Evolutionary conservation across 2,329 filamentous ascomycete genomes (phyloP).

Genomic region (Penicillium sp.): DNA sequence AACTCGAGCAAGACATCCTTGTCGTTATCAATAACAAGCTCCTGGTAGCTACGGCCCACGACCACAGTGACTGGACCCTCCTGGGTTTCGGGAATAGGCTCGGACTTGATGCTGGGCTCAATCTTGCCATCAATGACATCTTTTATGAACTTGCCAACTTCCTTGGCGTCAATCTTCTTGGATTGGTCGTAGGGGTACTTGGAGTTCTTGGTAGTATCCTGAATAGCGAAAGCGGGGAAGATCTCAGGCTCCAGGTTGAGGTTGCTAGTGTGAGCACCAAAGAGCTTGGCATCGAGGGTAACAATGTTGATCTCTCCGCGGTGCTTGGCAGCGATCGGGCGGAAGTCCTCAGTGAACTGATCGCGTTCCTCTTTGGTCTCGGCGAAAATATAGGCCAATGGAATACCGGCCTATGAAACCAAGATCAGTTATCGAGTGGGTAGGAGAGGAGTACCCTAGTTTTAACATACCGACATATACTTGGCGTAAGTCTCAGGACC

Average conservation of each 20-base stretch:
- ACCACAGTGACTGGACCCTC: constrained; percentile 84
- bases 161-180: constrained; percentile 71
- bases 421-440: not conserved
- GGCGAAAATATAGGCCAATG: constrained; percentile 96
- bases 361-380: constrained; percentile 88
- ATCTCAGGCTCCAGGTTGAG: constrained; percentile 94
- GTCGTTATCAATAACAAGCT: constrained; percentile 84
- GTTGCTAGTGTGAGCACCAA: constrained; percentile 93
- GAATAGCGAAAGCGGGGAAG: constrained; percentile 97
- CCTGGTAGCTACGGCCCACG: constrained; percentile 90
- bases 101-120: constrained; percentile 96
- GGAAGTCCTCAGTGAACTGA: constrained; percentile 72
- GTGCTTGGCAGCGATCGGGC: constrained; percentile 84
- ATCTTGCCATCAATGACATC: constrained; percentile 84
- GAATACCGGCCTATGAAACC: constrained; percentile 66
- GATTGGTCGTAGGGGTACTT: constrained; percentile 94
- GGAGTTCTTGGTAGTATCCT: constrained; percentile 91
- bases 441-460: not conserved
- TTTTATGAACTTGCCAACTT: constrained; percentile 79
- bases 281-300: constrained; percentile 91
- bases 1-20: constrained; percentile 99
- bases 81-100: constrained; percentile 91
- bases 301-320: constrained; percentile 97
- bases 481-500: constrained; percentile 93
- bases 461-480: constrained; percentile 74